Conservation (phyloP, 441 rosid species). For the Eutrema salsugineum region DNA sequence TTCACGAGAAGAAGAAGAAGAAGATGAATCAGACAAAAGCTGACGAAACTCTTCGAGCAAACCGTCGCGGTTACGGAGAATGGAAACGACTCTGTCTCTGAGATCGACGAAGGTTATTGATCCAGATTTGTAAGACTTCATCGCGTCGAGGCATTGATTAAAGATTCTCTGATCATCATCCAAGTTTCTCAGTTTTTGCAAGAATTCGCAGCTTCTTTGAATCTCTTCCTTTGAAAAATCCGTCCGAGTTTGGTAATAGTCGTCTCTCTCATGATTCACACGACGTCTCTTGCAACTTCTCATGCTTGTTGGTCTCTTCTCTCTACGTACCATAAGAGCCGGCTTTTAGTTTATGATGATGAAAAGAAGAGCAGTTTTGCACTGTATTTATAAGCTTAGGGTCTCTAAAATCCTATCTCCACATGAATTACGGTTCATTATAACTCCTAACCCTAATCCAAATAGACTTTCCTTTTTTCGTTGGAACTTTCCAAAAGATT, state of each 20-base stretch:
- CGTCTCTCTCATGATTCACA: background rate
- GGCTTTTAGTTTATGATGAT: background rate
- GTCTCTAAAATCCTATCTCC: background rate
- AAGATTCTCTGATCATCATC: background rate
- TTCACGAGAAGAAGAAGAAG: background rate
- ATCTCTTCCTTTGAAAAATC: background rate
- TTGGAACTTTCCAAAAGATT: background rate
- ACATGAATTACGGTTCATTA: background rate
- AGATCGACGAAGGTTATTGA: background rate
- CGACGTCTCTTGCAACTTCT: background rate
- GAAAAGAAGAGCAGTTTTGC: background rate
- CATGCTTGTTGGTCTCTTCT: background rate
- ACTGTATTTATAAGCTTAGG: background rate
- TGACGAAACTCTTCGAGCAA: background rate
- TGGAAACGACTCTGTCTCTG: background rate
- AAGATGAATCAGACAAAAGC: background rate
- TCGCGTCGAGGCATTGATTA: background rate
- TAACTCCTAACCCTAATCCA: background rate
- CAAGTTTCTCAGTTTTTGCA: background rate
- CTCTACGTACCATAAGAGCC: background rate
- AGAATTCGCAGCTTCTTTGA: background rate
- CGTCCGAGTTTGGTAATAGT: background rate
- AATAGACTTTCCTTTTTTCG: background rate
- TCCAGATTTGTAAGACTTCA: background rate
- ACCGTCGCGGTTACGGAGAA: background rate